Evolutionary conservation across 2,329 filamentous ascomycete species (phyloP).

Genomic region (Scytalidium lignicola): DNA sequence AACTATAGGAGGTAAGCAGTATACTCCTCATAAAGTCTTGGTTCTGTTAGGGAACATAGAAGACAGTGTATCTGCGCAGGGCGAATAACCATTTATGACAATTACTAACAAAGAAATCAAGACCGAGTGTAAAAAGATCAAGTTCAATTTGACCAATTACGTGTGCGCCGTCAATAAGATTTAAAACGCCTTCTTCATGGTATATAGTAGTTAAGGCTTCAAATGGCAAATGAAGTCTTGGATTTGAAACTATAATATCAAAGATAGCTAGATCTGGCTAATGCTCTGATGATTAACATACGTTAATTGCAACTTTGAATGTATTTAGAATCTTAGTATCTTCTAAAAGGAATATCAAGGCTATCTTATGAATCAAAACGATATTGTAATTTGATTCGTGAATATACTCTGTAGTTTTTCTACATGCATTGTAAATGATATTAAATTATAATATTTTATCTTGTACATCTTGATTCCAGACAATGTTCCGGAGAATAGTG

Average conservation of each 20-base stretch:
- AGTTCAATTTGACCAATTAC: slow-evolving; percentile 73
- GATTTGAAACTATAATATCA: slow-evolving; percentile 74
- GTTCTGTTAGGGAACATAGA: slow-evolving; percentile 73
- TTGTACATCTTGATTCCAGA: slow-evolving; percentile 50
- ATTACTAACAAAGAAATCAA: slow-evolving; percentile 85
- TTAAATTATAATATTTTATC: slow-evolving; percentile 78
- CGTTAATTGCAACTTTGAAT: slow-evolving; percentile 55
- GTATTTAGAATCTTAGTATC: slow-evolving; percentile 59
- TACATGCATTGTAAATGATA: slow-evolving; percentile 69
- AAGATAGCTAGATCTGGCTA: slow-evolving; percentile 68
- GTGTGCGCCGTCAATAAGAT: slow-evolving; percentile 74
- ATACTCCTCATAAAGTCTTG: slow-evolving; percentile 70
- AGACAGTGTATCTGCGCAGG: slow-evolving; percentile 73
- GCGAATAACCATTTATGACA: slow-evolving; percentile 87
- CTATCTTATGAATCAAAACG: slow-evolving; percentile 48
- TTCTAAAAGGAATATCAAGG: slow-evolving; percentile 61
- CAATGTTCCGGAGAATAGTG: slow-evolving; percentile 71
- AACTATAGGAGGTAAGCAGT: slow-evolving; percentile 77
- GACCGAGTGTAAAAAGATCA: slow-evolving; percentile 60
- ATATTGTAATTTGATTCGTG: slow-evolving; percentile 52
- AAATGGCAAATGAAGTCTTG: slow-evolving; percentile 76
- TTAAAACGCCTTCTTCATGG: slow-evolving; percentile 61
- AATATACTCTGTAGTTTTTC: slow-evolving; percentile 66
- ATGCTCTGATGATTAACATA: slow-evolving; percentile 50
- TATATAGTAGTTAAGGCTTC: slow-evolving; percentile 61